These are phyloP conservation scores for Oryza australiensis DNA, from an alignment of 176 grass and related monocot species.

Conservation along the genomic window DNA sequence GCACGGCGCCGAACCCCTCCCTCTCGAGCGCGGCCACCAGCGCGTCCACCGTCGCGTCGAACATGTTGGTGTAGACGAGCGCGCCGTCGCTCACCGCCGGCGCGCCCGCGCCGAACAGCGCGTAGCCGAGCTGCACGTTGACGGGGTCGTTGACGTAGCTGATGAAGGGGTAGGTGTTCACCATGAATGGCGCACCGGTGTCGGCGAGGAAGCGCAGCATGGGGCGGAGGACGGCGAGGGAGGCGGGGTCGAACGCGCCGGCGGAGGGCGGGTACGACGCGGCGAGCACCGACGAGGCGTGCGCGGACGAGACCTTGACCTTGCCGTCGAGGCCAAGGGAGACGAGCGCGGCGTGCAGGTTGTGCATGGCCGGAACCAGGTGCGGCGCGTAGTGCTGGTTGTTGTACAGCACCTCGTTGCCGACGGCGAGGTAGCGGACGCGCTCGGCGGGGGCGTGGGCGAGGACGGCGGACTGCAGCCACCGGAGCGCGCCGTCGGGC, in stretches of 20 bases:
- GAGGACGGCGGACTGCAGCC: constrained; percentile 53
- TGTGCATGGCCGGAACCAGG: constrained; percentile 66
- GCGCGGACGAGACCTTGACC: constrained; percentile 63
- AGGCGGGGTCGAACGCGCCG: constrained; percentile 50
- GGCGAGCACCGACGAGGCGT: constrained; percentile 67
- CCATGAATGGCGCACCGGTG: constrained; percentile 68
- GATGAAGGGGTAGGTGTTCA: constrained; percentile 80
- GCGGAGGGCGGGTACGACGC: constrained; percentile 58
- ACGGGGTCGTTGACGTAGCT: constrained; percentile 58
- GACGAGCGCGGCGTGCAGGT: constrained; percentile 61
- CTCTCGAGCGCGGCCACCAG: constrained; percentile 57
- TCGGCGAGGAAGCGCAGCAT: constrained; percentile 66
- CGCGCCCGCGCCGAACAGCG: constrained; percentile 35
- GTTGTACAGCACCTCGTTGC: constrained; percentile 75
- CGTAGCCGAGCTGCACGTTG: constrained; percentile 59
- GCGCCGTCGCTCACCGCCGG: constrained; percentile 43
- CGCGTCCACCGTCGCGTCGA: constrained; percentile 72
- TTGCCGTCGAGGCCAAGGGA: constrained; percentile 38
- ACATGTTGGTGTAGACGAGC: constrained; percentile 54
- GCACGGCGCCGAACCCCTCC: constrained; percentile 47
- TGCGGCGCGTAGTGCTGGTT: constrained; percentile 58
- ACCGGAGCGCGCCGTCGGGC: constrained; percentile 38
- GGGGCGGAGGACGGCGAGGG: constrained; percentile 47
- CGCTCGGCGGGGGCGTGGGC: constrained; percentile 35
- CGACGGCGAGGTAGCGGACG: constrained; percentile 56